Percentiles rank a stretch among this genome's conserved stretches.
Conservation (phyloP, 495 filamentous ascomycete species). For the Penicillium tannophilum region DNA sequence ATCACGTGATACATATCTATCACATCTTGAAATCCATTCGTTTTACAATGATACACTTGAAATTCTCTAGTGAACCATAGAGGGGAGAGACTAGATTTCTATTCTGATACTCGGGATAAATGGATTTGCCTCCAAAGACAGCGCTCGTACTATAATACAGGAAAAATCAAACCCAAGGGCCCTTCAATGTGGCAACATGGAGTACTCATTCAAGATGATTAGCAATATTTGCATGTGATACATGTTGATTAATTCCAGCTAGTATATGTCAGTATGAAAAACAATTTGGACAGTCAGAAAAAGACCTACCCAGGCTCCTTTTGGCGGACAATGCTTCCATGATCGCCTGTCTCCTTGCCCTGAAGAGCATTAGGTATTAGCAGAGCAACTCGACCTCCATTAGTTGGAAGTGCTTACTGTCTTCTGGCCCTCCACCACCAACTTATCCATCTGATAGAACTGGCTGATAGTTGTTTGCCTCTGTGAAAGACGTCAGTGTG, state of each 20-base stretch:
- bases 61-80: not conserved
- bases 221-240: slow-evolving; percentile 6
- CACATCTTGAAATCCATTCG: not conserved
- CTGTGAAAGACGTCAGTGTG: slow-evolving; percentile 49
- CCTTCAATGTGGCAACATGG: slow-evolving; percentile 7
- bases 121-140: slow-evolving; percentile 15
- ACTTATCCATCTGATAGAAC: slow-evolving; percentile 87
- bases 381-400: not conserved
- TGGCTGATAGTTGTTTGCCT: slow-evolving; percentile 93
- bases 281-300: not conserved
- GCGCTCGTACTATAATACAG: slow-evolving; percentile 33
- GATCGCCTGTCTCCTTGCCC: slow-evolving; percentile 74
- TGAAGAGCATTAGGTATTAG: slow-evolving; percentile 27
- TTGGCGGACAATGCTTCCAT: slow-evolving; percentile 72
- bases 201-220: slow-evolving; percentile 8
- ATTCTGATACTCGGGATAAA: slow-evolving; percentile 13
- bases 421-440: slow-evolving; percentile 91
- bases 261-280: slow-evolving; percentile 9
- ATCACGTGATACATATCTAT: slow-evolving; percentile 17
- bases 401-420: slow-evolving; percentile 37
- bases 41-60: not conserved
- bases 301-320: slow-evolving; percentile 77
- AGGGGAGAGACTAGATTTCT: slow-evolving; percentile 1
- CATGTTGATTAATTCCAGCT: slow-evolving; percentile 51
- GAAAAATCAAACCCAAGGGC: slow-evolving; percentile 8